Base-by-base conservation (phyloP, 1,139 yeast species). In the Sugiyamaella novakii region DNA sequence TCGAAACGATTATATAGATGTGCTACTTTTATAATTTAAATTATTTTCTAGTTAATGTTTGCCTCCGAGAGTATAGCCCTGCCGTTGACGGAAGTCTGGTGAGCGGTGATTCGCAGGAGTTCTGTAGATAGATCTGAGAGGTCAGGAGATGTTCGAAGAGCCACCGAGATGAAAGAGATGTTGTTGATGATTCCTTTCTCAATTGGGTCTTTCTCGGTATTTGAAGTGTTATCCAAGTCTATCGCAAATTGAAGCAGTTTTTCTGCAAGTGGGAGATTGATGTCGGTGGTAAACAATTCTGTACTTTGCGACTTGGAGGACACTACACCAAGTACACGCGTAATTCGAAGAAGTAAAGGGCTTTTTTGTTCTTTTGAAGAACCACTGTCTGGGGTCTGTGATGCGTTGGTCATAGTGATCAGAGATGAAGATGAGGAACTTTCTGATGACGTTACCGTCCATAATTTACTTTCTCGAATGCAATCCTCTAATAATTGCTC, bases 1-100 rank as follows among this genome's bases (percentile, higher is more conserved):
- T 88, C 62, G 96, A 88, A 69, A 84, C 92, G 35, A 88, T 88
- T 64, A 81, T 88, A 47, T 87, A 74, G 39, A 46, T 10, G 12
- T 19, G 21, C n/a, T 31, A 25, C 31, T 10, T 22, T 19, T n/a
- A 8, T 38, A 22, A 22, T 8, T 40, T 34, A 18, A 11, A 15
- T 21, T 24, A 15, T 17, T 19, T 22, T 8, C 31, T 44, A 17
- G 18, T 10, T 43, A n/a, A n/a, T n/a, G n/a, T n/a, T n/a, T n/a
- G n/a, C n/a, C n/a, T n/a, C n/a, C n/a, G n/a, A n/a, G n/a, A n/a
- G n/a, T n/a, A n/a, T n/a, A n/a, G n/a, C n/a, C n/a, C n/a, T n/a
- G n/a, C n/a, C n/a, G n/a, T n/a, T n/a, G n/a, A n/a, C n/a, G n/a
- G n/a, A n/a, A n/a, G n/a, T n/a, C n/a, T 22, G 5, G 5, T 22